A percentile compares a stretch with the other conserved stretches of the same genome.
Evolutionary conservation across 257 asterid species (phyloP).

Genomic region (Plantago ovata): DNA sequence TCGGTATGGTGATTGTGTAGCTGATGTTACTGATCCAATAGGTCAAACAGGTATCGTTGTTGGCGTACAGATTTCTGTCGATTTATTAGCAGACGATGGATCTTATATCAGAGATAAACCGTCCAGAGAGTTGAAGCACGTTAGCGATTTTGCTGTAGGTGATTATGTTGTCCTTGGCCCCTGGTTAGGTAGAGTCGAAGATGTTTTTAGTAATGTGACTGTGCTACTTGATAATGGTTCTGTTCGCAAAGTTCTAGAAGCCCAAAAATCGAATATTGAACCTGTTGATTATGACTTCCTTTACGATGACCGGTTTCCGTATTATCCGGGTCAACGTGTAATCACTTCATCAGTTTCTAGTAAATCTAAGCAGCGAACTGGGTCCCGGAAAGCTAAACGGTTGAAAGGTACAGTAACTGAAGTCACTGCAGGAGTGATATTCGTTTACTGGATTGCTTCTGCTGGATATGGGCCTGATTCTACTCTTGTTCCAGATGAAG

Average conservation of each 20-base stretch:
- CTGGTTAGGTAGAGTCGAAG: constrained; percentile 97
- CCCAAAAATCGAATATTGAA: constrained; percentile 75
- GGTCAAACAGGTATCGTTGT: constrained; percentile 96
- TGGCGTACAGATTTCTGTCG: constrained; percentile 60
- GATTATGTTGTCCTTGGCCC: constrained; percentile 93
- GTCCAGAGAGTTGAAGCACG: constrained; percentile 61
- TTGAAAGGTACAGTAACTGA: constrained; percentile 87
- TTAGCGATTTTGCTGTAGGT: constrained; percentile 81
- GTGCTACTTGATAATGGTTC: constrained; percentile 95
- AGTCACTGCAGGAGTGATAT: constrained; percentile 89
- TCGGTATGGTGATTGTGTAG: constrained; percentile 90
- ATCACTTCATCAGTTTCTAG: constrained; percentile 87
- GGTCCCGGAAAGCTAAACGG: constrained; percentile 84
- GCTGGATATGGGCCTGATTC: constrained; percentile 91
- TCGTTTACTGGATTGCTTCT: constrained; percentile 93
- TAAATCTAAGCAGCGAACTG: constrained; percentile 90
- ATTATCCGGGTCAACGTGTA: constrained; percentile 96
- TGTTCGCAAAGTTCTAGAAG: constrained; percentile 82
- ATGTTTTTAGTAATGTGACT: constrained; percentile 82
- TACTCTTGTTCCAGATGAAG: constrained; percentile 77
- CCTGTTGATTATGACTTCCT: constrained; percentile 64
- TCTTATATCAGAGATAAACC: constrained; percentile 47
- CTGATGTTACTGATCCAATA: constrained; percentile 84
- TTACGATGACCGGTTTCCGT: constrained; percentile 92
- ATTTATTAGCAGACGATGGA: constrained; percentile 65